These are phyloP conservation scores for Farysia itapuensis DNA, from an alignment of 1,284 basidiomycete genomes.

Conservation along the genomic window DNA sequence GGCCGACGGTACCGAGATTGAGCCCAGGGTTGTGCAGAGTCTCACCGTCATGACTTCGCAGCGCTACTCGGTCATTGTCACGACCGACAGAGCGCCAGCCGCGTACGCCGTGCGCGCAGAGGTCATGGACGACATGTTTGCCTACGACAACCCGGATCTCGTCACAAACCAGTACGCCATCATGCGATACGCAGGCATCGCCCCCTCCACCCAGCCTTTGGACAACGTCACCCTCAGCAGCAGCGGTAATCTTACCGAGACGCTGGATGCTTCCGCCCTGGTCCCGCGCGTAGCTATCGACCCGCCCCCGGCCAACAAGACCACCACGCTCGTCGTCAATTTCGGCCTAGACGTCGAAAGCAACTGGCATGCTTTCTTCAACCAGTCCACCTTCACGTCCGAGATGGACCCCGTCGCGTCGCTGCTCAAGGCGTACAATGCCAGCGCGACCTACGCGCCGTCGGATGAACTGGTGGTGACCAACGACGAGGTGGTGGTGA, in stretches of 20 bases:
- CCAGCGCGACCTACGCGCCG: constrained; percentile 18
- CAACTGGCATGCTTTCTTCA: constrained; percentile 40
- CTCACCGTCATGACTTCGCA: constrained; percentile 63
- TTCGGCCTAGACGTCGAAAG: constrained; percentile 29
- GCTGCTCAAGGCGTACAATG: constrained; percentile 17
- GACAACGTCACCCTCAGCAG: constrained; percentile 7
- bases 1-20: constrained; percentile 63
- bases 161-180: constrained; percentile 59
- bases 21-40: constrained; percentile 61
- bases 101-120: constrained; percentile 52
- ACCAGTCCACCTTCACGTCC: constrained; percentile 32
- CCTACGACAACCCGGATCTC: constrained; percentile 58
- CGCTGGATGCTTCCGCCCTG: constrained; percentile 20
- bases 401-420: constrained; percentile 24
- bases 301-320: constrained; percentile 30
- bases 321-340: constrained; percentile 24
- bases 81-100: constrained; percentile 22
- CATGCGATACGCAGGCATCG: constrained; percentile 58
- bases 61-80: constrained; percentile 64
- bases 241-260: constrained; percentile 13
- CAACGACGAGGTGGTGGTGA: constrained; percentile 36
- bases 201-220: constrained; percentile 36
- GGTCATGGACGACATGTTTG: constrained; percentile 62
- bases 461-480: constrained; percentile 29
- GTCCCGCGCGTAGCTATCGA: constrained; percentile 15